Percentiles rank a stretch among this genome's conserved stretches.
Conservation (phyloP, 768 basidiomycete genomes). For the Boletus bicolor region DNA sequence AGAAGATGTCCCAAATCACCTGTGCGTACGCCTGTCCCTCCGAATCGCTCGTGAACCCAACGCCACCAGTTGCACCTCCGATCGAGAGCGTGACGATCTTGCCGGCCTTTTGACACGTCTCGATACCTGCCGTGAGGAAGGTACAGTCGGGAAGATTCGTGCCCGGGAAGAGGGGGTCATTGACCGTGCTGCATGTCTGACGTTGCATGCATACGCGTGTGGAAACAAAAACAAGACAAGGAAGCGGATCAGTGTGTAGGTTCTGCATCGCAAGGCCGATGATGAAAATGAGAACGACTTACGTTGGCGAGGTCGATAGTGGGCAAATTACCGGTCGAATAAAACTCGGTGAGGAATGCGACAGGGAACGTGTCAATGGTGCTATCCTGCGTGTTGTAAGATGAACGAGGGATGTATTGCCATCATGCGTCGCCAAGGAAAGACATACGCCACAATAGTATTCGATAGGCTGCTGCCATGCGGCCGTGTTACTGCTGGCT, state of each 20-base stretch:
- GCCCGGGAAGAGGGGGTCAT: conserved; percentile 58
- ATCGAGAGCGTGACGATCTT: conserved; percentile 58
- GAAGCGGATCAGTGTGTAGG: not conserved
- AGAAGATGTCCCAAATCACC: conserved; percentile 65
- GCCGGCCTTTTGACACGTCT: conserved; percentile 61
- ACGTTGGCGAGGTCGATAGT: conserved; percentile 62
- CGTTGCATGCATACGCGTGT: not conserved
- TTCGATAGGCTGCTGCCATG: conserved; percentile 31
- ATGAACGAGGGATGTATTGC: not conserved
- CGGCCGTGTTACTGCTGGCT: conserved; percentile 18
- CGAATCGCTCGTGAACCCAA: conserved; percentile 54
- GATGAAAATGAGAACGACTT: conserved; percentile 10
- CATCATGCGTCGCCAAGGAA: not conserved
- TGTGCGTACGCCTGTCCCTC: conserved; percentile 60
- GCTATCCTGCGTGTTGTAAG: conserved; percentile 40
- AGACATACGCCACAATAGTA: conserved; percentile 31
- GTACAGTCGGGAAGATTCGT: conserved; percentile 61
- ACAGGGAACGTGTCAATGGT: conserved; percentile 57
- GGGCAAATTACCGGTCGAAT: conserved; percentile 54
- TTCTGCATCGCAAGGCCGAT: not conserved
- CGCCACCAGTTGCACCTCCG: conserved; percentile 61
- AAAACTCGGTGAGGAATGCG: conserved; percentile 61
- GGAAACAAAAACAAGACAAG: not conserved
- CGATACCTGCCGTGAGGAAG: conserved; percentile 57
- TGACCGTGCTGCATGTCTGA: conserved; percentile 60